Conservation (phyloP, 1,139 yeast genomes). For the Candida tetrigidarum region DNA sequence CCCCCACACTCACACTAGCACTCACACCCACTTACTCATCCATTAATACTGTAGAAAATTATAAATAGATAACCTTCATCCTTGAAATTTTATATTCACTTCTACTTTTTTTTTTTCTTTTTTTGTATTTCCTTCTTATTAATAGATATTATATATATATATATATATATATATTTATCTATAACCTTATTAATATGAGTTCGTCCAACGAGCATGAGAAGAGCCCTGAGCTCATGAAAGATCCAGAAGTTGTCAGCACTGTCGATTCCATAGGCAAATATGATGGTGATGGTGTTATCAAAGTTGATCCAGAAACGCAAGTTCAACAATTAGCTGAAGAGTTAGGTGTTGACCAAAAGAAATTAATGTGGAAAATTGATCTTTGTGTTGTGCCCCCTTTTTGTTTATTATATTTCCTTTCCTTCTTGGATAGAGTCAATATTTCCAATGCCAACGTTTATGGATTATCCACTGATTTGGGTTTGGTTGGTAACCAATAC, state of each 20-base stretch:
- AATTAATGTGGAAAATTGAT: conserved; percentile 66
- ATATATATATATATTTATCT: neutral
- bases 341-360: conserved; percentile 42
- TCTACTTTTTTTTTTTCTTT: too few species aligned
- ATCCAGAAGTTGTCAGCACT: conserved; percentile 3
- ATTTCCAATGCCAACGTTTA: conserved; percentile 75
- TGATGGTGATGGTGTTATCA: neutral
- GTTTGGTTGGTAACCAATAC: conserved; percentile 60
- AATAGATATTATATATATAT: too few species aligned
- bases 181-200: neutral
- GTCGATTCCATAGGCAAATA: neutral
- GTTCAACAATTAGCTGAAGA: conserved; percentile 34
- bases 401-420: conserved; percentile 66
- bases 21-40: too few species aligned
- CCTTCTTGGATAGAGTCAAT: conserved; percentile 74
- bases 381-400: conserved; percentile 71
- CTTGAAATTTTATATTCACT: too few species aligned
- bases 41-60: too few species aligned
- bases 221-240: conserved; percentile 3
- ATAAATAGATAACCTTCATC: too few species aligned
- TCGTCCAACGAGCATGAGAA: neutral
- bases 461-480: conserved; percentile 58
- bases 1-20: too few species aligned
- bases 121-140: neutral
- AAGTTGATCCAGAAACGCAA: conserved; percentile 20